Evolutionary conservation across 140 eudicot species (phyloP), one percentile per base, ranked within the genome.

Genomic region (Anethum foeniculum): DNA sequence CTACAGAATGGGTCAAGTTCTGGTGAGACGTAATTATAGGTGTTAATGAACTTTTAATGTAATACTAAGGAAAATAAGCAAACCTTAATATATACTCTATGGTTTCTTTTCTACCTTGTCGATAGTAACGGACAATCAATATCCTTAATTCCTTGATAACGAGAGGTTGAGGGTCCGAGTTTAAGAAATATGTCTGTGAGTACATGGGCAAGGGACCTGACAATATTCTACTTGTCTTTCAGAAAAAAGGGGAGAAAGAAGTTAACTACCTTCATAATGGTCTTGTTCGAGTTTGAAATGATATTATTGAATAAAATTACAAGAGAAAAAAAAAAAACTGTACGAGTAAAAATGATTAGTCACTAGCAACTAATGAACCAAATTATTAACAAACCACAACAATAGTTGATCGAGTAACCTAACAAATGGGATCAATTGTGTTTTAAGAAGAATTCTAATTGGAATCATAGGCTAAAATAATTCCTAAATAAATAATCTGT

Each of bases 1-100:
- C 79, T 47, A 6, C 62, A 56, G 64, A 75, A 47, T 75, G 79
- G 79, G 64, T 47, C 15, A 10, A 46, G 43, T 47, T 46, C 39
- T 27, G 62, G 19, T 15, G 43, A 47, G 16, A 7, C 21, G 25
- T 14, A 25, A 62, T n/a, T 62, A 58, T 62, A 25, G 6, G 34
- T 62, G 32, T 62, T 25, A 32, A 32, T 23, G 23, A 28, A 32
- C n/a, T n/a, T n/a, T n/a, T n/a, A n/a, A n/a, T n/a, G n/a, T n/a
- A n/a, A n/a, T n/a, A n/a, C n/a, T n/a, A 32, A 32, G n/a, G 23
- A 28, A 32, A 69, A 30, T 69, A 16, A 28, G 41, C n/a, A 69
- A 11, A 69, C 4, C 19, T 67, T 32, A 4, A 15, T 32, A 30
- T 28, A 4, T 32, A 32, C 1, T 32, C 6, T 25, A 62, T 25